These are phyloP conservation scores for Penicillium aurantiogriseum DNA, from an alignment of 2,329 filamentous ascomycete genomes.

Conservation along the genomic window DNA sequence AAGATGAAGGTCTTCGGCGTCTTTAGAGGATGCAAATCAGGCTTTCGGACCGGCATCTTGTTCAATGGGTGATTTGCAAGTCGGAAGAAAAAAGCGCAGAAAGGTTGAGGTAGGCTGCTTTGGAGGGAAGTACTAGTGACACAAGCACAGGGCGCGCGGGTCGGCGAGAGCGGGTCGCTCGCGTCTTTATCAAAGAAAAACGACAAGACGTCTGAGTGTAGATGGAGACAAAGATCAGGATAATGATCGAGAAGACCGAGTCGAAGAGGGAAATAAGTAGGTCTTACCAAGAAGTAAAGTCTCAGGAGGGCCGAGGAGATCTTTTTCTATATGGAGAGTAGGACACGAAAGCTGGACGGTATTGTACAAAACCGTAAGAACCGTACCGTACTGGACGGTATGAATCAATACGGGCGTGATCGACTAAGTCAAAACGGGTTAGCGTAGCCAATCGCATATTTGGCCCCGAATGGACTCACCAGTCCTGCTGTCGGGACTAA, in stretches of 20 bases:
- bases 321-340: constrained; percentile 13
- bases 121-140: background rate
- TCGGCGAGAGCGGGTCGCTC: background rate
- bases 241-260: background rate
- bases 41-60: constrained; percentile 36
- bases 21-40: constrained; percentile 42
- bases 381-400: constrained; percentile 15
- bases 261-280: constrained; percentile 2
- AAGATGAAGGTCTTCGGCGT: constrained; percentile 47
- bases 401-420: constrained; percentile 1
- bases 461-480: constrained; percentile 1
- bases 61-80: background rate
- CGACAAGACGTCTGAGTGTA: background rate
- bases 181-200: background rate
- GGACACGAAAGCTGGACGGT: constrained; percentile 1
- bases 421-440: background rate
- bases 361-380: constrained; percentile 6
- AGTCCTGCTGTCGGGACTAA: background rate
- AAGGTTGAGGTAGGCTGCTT: background rate
- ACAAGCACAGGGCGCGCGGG: background rate
- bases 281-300: constrained; percentile 10
- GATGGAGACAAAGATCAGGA: background rate
- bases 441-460: background rate
- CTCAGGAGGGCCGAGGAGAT: constrained; percentile 10
- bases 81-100: constrained; percentile 2